Base-by-base conservation (phyloP, 768 basidiomycete species). In the Suillus hirtellus region DNA sequence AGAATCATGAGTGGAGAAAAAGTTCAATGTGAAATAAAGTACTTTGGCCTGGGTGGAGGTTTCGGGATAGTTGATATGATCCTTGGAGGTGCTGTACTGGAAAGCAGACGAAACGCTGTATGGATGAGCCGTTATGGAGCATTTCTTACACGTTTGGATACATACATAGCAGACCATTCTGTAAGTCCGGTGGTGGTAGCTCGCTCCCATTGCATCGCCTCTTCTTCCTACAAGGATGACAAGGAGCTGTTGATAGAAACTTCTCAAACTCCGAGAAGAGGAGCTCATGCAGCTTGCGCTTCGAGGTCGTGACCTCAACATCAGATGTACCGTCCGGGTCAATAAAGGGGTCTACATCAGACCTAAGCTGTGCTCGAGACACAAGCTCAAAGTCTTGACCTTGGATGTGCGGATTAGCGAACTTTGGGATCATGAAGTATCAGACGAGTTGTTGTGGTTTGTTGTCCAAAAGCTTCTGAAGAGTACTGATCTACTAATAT, bases 91-190 rank as follows among this genome's bases (percentile, higher is more conserved):
- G 66, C 66, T 62, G 43, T 65, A 59, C 66, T 68, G 1, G 85
- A 86, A 17, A 86, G 65, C 24, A 86, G 78, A 17, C 83, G 81
- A 65, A 86, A 86, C 38, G 72, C 84, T 86, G 42, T 35, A 44
- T 35, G 35, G 14, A 52, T 59, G 24, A 60, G 40, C 40, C 38
- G 21, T 35, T 53, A 67, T 31, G 3, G 37, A 0, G 47, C n/a
- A 10, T 12, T 27, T 58, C 38, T 27, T 40, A 44, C 15, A 50
- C 1, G 27, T 11, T 40, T 17, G 4, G 15, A 40, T n/a, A 61
- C 65, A 31, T 56, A 64, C 60, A 35, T 35, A 59, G 54, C 9
- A 54, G 40, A 11, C 27, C 27, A 3, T 60, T 59, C 11, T 64
- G 47, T 27, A 46, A 17, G 10, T 58, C 5, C 27, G 6, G n/a